A percentile compares a stretch with the other conserved stretches of the same genome.
These are phyloP conservation scores for Cercospora sojina DNA, from an alignment of 2,329 filamentous ascomycete species.

Conservation along the genomic window DNA sequence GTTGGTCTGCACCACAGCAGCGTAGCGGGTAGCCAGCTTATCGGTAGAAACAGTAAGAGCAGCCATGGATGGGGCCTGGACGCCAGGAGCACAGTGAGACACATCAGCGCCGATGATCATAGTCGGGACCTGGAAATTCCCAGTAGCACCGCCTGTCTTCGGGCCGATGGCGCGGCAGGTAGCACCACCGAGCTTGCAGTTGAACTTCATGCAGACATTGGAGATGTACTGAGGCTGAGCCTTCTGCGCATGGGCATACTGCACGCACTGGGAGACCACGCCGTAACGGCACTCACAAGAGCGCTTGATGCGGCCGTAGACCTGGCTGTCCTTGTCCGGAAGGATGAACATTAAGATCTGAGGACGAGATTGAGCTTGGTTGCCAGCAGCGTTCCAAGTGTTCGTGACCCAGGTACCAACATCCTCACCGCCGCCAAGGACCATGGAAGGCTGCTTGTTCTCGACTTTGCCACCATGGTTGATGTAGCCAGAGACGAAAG, in stretches of 20 bases:
- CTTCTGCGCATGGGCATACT: slow-evolving; percentile 66
- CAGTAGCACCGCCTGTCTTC: slow-evolving; percentile 35
- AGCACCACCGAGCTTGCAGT: slow-evolving; percentile 86
- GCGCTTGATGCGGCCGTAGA: slow-evolving; percentile 87
- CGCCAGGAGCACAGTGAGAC: slow-evolving; percentile 74
- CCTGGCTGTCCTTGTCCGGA: slow-evolving; percentile 64
- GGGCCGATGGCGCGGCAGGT: slow-evolving; percentile 57
- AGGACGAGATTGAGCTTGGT: slow-evolving; percentile 57
- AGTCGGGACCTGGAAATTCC: slow-evolving; percentile 54
- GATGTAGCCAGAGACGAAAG: slow-evolving; percentile 62
- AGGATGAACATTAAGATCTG: slow-evolving; percentile 81
- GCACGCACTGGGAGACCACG: slow-evolving; percentile 81
- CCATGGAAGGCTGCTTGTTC: slow-evolving; percentile 47
- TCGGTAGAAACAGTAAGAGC: slow-evolving; percentile 84
- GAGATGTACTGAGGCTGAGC: slow-evolving; percentile 80
- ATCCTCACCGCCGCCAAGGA: slow-evolving; percentile 38
- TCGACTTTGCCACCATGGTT: slow-evolving; percentile 60
- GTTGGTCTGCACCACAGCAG: slow-evolving; percentile 78
- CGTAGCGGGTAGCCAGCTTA: slow-evolving; percentile 68
- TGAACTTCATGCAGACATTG: slow-evolving; percentile 96
- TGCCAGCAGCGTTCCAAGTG: slow-evolving; percentile 56
- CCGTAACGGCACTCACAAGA: slow-evolving; percentile 81
- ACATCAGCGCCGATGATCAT: slow-evolving; percentile 91
- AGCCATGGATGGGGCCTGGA: slow-evolving; percentile 69
- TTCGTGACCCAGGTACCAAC: slow-evolving; percentile 36